A percentile compares a stretch with the other conserved stretches of the same genome.
Conservation (phyloP, 2,329 filamentous ascomycete genomes). For the Monilinia laxa region DNA sequence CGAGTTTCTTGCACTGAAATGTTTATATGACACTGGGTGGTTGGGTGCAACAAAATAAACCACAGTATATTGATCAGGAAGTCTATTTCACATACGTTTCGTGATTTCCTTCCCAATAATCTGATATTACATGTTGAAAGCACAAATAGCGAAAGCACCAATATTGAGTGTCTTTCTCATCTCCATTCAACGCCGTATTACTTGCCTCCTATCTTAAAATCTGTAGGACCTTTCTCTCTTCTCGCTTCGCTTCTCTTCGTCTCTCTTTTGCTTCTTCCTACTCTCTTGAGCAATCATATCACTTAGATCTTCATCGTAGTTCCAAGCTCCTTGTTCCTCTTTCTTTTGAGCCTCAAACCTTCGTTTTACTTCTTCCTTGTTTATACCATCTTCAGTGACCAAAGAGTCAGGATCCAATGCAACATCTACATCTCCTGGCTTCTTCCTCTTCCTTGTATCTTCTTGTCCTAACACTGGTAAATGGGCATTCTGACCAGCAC, state of each 20-base stretch:
- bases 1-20: neutral
- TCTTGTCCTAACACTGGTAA: constrained; percentile 78
- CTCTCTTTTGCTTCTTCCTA: constrained; percentile 84
- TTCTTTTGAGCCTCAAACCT: constrained; percentile 73
- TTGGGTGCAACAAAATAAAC: constrained; percentile 1
- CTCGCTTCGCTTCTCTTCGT: constrained; percentile 73
- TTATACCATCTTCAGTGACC: constrained; percentile 70
- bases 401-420: constrained; percentile 85
- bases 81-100: neutral
- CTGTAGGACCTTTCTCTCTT: constrained; percentile 44
- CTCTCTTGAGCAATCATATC: constrained; percentile 96
- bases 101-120: constrained; percentile 2
- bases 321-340: constrained; percentile 58
- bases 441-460: constrained; percentile 80
- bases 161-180: constrained; percentile 2
- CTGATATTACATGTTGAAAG: constrained; percentile 23
- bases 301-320: constrained; percentile 84
- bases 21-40: neutral
- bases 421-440: constrained; percentile 92
- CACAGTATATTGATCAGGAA: neutral
- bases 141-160: constrained; percentile 3
- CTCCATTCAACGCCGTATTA: constrained; percentile 18
- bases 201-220: constrained; percentile 30
- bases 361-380: constrained; percentile 77
- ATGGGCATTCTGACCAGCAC: constrained; percentile 52